These are phyloP conservation scores for Trichoderma pleuroti DNA, from an alignment of 2,329 filamentous ascomycete genomes.

Conservation along the genomic window DNA sequence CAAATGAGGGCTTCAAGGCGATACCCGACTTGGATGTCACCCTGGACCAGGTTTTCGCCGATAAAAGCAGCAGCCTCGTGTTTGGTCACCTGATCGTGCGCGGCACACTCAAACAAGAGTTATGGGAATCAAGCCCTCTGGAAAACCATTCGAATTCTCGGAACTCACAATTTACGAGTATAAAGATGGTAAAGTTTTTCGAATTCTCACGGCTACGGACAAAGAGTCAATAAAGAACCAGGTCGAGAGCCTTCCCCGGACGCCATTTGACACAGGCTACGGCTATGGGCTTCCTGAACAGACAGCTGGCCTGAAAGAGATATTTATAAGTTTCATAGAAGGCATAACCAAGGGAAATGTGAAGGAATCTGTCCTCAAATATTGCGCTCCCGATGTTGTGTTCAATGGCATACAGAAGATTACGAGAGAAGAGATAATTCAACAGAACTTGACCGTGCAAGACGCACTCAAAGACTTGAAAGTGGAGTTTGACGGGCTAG, in stretches of 20 bases:
- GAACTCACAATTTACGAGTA: not conserved
- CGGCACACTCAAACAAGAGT: not conserved
- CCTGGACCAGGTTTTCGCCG: not conserved
- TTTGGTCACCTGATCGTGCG: not conserved
- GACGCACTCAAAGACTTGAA: not conserved
- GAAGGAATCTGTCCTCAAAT: not conserved
- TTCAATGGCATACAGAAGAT: not conserved
- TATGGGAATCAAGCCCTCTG: not conserved
- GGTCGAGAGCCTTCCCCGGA: not conserved
- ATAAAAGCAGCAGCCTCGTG: not conserved
- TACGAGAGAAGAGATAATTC: not conserved
- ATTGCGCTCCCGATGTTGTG: not conserved
- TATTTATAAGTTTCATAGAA: not conserved
- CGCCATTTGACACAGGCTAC: not conserved
- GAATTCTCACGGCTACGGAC: not conserved
- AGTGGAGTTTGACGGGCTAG: not conserved
- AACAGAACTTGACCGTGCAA: not conserved
- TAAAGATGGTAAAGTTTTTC: not conserved
- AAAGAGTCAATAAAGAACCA: not conserved
- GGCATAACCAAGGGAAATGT: not conserved
- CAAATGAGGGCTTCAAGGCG: not conserved
- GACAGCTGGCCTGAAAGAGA: not conserved
- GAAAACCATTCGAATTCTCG: not conserved
- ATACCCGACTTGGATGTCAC: not conserved
- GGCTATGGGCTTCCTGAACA: not conserved